Percentiles rank a stretch among this genome's conserved stretches.
Evolutionary conservation across 2,329 filamentous ascomycete species (phyloP).

Genomic region (Stagonosporopsis tanaceti): DNA sequence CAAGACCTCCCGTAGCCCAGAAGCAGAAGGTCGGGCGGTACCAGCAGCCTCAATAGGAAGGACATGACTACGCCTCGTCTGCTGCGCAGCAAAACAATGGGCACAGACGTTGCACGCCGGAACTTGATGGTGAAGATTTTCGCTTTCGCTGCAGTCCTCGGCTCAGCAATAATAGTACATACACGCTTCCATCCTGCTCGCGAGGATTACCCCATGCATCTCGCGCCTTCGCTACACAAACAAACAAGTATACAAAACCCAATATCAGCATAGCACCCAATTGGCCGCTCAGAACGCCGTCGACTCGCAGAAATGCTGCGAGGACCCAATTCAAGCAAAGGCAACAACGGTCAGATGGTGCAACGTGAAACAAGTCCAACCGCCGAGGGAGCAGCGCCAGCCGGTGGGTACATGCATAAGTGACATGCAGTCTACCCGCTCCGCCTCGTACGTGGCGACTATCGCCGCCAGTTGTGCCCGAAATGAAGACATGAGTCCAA

Average conservation of each 20-base stretch:
- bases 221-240: slow-evolving; percentile 25
- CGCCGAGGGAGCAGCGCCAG: background rate
- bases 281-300: slow-evolving; percentile 15
- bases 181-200: slow-evolving; percentile 22
- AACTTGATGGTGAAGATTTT: slow-evolving; percentile 15
- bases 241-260: slow-evolving; percentile 13
- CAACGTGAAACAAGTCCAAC: background rate
- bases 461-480: slow-evolving; percentile 31
- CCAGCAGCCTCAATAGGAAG: slow-evolving; percentile 18
- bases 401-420: slow-evolving; percentile 10
- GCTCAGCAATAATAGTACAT: slow-evolving; percentile 25
- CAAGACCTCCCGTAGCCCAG: slow-evolving; percentile 17
- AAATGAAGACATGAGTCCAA: slow-evolving; percentile 25
- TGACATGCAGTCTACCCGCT: slow-evolving; percentile 20
- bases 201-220: slow-evolving; percentile 20
- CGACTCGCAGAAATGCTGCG: slow-evolving; percentile 13
- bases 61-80: slow-evolving; percentile 5
- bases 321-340: slow-evolving; percentile 8
- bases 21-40: slow-evolving; percentile 21
- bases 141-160: slow-evolving; percentile 18
- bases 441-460: slow-evolving; percentile 38
- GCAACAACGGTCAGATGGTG: slow-evolving; percentile 4
- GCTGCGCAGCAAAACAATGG: slow-evolving; percentile 4
- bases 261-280: slow-evolving; percentile 14
- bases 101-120: slow-evolving; percentile 9